A percentile compares a stretch with the other conserved stretches of the same genome.
Conservation (phyloP, 768 basidiomycete species). For the Tylopilus sp. region DNA sequence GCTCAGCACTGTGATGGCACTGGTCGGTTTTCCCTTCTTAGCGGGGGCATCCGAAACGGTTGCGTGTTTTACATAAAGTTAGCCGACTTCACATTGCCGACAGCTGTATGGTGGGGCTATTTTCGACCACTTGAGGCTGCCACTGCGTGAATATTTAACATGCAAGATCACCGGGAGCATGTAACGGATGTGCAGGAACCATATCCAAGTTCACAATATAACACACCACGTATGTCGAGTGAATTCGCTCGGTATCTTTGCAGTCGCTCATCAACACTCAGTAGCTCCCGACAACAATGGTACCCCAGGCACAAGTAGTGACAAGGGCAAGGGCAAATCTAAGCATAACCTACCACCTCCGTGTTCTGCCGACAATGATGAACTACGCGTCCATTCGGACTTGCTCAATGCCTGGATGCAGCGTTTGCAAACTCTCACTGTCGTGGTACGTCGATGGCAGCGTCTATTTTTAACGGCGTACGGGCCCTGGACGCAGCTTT, state of each 20-base stretch:
- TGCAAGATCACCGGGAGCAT: constrained; percentile 2
- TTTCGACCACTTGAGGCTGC: background rate
- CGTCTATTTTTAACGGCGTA: background rate
- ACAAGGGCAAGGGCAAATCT: constrained; percentile 7
- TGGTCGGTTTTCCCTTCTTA: constrained; percentile 9
- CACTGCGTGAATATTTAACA: background rate
- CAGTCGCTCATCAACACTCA: constrained; percentile 1
- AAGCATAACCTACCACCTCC: background rate
- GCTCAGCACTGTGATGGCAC: background rate
- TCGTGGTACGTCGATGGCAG: constrained; percentile 21
- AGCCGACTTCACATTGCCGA: background rate
- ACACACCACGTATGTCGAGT: constrained; percentile 16
- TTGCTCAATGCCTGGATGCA: constrained; percentile 25
- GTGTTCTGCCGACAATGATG: background rate
- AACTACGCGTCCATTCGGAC: constrained; percentile 14
- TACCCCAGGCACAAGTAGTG: constrained; percentile 3
- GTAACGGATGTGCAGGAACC: background rate
- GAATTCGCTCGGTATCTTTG: background rate
- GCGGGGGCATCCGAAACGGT: background rate
- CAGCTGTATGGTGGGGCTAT: constrained; percentile 1
- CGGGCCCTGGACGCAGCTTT: background rate
- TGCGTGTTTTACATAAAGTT: background rate
- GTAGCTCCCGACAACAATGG: constrained; percentile 1
- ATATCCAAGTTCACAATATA: constrained; percentile 2
- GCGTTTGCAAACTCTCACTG: constrained; percentile 26